Evolutionary conservation across 2,329 filamentous ascomycete species (phyloP).

Genomic region (Cordyceps cateniannulata): DNA sequence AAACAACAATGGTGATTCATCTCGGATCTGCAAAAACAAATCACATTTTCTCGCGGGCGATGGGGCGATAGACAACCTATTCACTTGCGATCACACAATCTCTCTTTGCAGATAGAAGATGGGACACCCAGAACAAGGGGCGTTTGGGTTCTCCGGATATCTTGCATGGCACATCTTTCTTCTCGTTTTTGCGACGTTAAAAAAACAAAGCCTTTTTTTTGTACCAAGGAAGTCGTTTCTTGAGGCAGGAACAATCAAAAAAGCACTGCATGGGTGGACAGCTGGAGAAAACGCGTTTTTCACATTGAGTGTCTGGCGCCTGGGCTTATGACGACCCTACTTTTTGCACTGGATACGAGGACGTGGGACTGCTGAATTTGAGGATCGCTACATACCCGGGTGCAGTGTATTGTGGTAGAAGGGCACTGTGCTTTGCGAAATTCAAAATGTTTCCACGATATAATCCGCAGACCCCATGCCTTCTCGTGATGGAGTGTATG

Average conservation of each 20-base stretch:
- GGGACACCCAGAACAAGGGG: conserved; percentile 57
- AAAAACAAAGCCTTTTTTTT: conserved; percentile 27
- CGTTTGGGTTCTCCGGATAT: conserved; percentile 77
- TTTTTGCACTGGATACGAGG: conserved; percentile 38
- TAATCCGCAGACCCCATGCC: background rate
- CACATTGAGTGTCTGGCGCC: conserved; percentile 45
- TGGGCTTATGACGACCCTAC: conserved; percentile 27
- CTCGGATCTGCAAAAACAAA: conserved; percentile 53
- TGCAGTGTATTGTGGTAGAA: conserved; percentile 40
- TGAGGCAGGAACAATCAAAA: conserved; percentile 33
- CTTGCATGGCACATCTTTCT: conserved; percentile 58
- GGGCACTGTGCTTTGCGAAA: conserved; percentile 54
- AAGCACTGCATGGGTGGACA: conserved; percentile 50
- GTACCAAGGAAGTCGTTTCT: conserved; percentile 39
- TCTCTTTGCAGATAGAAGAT: conserved; percentile 65
- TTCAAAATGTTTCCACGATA: conserved; percentile 31
- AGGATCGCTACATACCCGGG: conserved; percentile 56
- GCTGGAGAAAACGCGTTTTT: conserved; percentile 50
- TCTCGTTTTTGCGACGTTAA: conserved; percentile 37
- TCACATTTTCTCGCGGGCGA: conserved; percentile 31
- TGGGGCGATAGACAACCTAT: conserved; percentile 42
- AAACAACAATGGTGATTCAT: conserved; percentile 43
- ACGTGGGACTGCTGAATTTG: conserved; percentile 55
- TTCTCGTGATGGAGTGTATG: conserved; percentile 7
- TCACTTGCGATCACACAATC: conserved; percentile 36